Percentiles rank a stretch among this genome's conserved stretches.
These are phyloP conservation scores for Sarcodon aspratus DNA, from an alignment of 768 basidiomycete genomes.

Conservation along the genomic window DNA sequence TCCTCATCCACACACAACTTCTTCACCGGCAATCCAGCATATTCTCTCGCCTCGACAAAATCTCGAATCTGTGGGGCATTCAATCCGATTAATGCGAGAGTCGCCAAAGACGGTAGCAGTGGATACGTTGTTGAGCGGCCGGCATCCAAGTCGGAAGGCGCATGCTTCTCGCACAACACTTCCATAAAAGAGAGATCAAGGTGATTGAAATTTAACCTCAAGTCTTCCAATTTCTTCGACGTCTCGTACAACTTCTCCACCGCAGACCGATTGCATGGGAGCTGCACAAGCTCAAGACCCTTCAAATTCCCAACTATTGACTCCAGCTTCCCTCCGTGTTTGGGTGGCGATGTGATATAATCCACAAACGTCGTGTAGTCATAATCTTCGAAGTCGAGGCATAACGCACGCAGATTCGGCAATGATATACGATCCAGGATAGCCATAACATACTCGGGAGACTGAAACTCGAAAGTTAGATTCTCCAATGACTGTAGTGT, in stretches of 20 bases:
- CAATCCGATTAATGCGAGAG: slow-evolving; percentile 34
- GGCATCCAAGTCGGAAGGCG: slow-evolving; percentile 3
- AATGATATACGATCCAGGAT: slow-evolving; percentile 21
- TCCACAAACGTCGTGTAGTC: slow-evolving; percentile 41
- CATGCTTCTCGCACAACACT: slow-evolving; percentile 6
- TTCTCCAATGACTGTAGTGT: slow-evolving; percentile 12
- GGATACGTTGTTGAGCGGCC: background rate
- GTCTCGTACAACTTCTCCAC: slow-evolving; percentile 31
- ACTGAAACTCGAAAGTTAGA: slow-evolving; percentile 21
- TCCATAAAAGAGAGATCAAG: slow-evolving; percentile 17
- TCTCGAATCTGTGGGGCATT: slow-evolving; percentile 27
- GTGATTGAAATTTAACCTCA: slow-evolving; percentile 28
- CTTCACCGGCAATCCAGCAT: slow-evolving; percentile 33
- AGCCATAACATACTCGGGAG: slow-evolving; percentile 18
- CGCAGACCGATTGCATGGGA: slow-evolving; percentile 28
- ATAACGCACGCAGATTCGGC: slow-evolving; percentile 24
- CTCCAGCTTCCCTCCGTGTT: slow-evolving; percentile 16
- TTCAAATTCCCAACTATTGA: slow-evolving; percentile 38
- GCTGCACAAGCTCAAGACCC: slow-evolving; percentile 37
- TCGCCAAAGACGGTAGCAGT: slow-evolving; percentile 38
- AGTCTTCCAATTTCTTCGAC: slow-evolving; percentile 31
- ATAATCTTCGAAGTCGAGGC: slow-evolving; percentile 42
- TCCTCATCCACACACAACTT: slow-evolving; percentile 32
- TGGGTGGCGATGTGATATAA: slow-evolving; percentile 28
- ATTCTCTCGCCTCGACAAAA: slow-evolving; percentile 32